Conservation (phyloP, 1,284 basidiomycete genomes). For the Sutorius eximius region DNA sequence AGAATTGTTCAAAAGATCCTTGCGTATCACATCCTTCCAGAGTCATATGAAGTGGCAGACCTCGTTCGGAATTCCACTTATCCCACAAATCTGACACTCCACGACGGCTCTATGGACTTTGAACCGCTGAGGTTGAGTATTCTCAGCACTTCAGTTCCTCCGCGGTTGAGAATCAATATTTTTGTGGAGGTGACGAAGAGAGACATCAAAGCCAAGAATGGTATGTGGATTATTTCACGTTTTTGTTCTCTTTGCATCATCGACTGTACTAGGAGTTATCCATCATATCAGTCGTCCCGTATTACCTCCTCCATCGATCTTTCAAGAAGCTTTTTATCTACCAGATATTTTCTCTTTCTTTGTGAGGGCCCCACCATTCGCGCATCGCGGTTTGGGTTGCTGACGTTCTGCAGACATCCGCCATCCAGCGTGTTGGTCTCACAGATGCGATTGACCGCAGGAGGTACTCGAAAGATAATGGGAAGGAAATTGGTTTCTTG, state of each 20-base stretch:
- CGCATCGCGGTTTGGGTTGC: not conserved
- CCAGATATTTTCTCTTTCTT: slow-evolving; percentile 56
- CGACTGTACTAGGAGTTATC: slow-evolving; percentile 43
- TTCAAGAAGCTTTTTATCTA: slow-evolving; percentile 58
- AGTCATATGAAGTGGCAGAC: slow-evolving; percentile 39
- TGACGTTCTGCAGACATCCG: slow-evolving; percentile 47
- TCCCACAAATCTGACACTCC: slow-evolving; percentile 54
- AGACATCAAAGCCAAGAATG: slow-evolving; percentile 59
- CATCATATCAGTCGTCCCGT: slow-evolving; percentile 64
- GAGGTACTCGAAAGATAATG: slow-evolving; percentile 39
- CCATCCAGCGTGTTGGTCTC: slow-evolving; percentile 55
- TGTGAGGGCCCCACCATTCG: slow-evolving; percentile 34
- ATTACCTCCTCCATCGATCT: slow-evolving; percentile 60
- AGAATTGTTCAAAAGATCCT: slow-evolving; percentile 57
- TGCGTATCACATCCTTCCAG: slow-evolving; percentile 63
- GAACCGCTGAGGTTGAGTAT: slow-evolving; percentile 58
- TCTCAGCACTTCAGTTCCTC: slow-evolving; percentile 39
- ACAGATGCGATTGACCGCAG: slow-evolving; percentile 48
- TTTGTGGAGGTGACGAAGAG: slow-evolving; percentile 49
- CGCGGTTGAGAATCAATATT: slow-evolving; percentile 51
- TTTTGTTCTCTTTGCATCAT: not conserved
- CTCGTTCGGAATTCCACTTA: slow-evolving; percentile 62
- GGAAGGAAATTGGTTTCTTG: slow-evolving; percentile 38
- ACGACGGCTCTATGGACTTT: slow-evolving; percentile 52
- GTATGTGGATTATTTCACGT: slow-evolving; percentile 30